Percentiles rank a stretch among this genome's conserved stretches.
These are phyloP conservation scores for Aspergillus sp. DNA, from an alignment of 2,329 filamentous ascomycete species.

Conservation along the genomic window DNA sequence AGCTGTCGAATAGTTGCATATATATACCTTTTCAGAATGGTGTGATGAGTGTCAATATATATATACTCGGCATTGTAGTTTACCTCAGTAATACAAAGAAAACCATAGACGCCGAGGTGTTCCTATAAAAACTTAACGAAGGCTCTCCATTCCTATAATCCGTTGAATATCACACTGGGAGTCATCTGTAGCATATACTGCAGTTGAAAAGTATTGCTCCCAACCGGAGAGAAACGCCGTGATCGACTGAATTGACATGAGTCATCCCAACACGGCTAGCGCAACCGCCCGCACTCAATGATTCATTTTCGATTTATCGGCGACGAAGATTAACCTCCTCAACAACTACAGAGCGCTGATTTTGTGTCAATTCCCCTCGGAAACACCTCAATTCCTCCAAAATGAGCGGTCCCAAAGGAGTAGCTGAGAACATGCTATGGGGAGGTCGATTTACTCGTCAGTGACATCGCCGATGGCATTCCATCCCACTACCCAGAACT, in stretches of 20 bases:
- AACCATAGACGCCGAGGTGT: no score
- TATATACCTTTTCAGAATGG: no score
- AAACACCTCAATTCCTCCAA: constrained; percentile 16
- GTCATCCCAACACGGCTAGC: constrained; percentile 11
- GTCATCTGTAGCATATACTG: neutral
- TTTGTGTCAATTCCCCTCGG: constrained; percentile 1
- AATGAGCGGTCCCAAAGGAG: constrained; percentile 38
- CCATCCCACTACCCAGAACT: constrained; percentile 18
- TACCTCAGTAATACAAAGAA: no score
- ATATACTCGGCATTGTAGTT: no score
- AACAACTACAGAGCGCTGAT: constrained; percentile 1
- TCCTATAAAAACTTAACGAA: neutral
- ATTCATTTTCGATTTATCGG: constrained; percentile 11
- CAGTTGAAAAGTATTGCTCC: no score
- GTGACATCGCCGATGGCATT: constrained; percentile 13
- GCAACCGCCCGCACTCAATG: constrained; percentile 6
- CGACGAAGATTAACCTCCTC: neutral
- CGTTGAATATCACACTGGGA: neutral
- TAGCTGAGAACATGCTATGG: constrained; percentile 58
- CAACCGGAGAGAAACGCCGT: no score
- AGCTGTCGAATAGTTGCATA: no score
- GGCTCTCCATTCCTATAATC: neutral
- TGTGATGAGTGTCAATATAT: no score
- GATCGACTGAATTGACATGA: neutral
- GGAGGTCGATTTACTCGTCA: constrained; percentile 62